Evolutionary conservation across 208 protist genomes (phyloP).

Genomic region (Crithidia mellificae): DNA sequence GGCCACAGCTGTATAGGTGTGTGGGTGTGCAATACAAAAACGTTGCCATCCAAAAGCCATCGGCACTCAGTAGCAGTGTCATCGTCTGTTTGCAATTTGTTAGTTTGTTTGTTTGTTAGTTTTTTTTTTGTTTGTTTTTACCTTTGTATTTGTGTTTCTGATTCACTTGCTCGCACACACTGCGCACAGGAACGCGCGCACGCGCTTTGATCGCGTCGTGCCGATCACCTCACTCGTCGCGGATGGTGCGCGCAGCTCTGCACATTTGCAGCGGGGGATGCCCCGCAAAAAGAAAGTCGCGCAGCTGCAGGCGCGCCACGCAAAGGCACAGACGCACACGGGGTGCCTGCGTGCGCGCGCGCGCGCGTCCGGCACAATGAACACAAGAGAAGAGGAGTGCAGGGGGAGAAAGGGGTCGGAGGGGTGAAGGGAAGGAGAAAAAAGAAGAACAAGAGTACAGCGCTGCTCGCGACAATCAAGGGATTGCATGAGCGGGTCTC

Average conservation of each 20-base stretch:
- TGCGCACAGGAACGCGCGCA: neutral
- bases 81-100: neutral
- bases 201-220: neutral
- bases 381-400: neutral
- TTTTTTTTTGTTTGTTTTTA: constrained; percentile 6
- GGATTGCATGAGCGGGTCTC: neutral
- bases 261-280: neutral
- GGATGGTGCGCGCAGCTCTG: neutral
- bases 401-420: no score
- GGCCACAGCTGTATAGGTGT: no score
- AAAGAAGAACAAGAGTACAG: no score
- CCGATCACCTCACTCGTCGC: neutral
- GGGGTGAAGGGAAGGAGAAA: no score
- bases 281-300: neutral
- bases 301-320: no score
- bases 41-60: no score
- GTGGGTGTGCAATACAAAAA: no score
- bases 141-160: no score
- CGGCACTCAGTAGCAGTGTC: no score
- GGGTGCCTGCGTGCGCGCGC: neutral
- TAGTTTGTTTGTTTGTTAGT: constrained; percentile 4
- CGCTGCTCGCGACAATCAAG: neutral
- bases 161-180: no score
- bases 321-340: neutral
- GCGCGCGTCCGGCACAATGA: neutral